Conservation (phyloP, 2,329 filamentous ascomycete genomes). For the Aspergillus pseudotamarii region DNA sequence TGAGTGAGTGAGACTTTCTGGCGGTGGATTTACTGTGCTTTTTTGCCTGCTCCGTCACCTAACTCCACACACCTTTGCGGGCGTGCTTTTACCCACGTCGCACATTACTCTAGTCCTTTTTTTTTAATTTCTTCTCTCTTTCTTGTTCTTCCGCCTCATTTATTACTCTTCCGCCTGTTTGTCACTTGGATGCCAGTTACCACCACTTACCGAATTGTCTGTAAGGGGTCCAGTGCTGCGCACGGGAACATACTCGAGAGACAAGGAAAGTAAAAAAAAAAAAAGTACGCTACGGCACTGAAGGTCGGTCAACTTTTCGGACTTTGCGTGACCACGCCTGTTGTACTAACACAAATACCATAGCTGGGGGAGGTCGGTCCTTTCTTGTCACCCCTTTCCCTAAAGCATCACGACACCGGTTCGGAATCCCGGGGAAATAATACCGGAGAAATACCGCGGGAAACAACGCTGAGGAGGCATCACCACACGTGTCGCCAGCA, state of each 20-base stretch:
- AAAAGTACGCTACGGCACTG: constrained; percentile 1
- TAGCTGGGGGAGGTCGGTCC: constrained; percentile 7
- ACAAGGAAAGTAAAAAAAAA: not conserved
- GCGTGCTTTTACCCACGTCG: constrained; percentile 11
- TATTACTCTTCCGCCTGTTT: constrained; percentile 8
- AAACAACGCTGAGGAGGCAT: constrained; percentile 16
- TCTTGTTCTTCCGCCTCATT: constrained; percentile 8
- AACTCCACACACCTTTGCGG: constrained; percentile 7
- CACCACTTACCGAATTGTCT: constrained; percentile 3
- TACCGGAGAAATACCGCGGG: constrained; percentile 26
- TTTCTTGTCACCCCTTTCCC: constrained; percentile 8
- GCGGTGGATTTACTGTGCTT: constrained; percentile 4
- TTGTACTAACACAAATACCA: constrained; percentile 6
- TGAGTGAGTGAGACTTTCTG: not conserved
- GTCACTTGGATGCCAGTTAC: constrained; percentile 3
- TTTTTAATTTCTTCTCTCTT: constrained; percentile 4
- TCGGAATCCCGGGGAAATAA: constrained; percentile 27
- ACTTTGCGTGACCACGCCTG: constrained; percentile 8
- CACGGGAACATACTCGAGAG: constrained; percentile 7
- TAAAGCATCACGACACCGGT: constrained; percentile 10
- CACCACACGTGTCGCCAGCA: constrained; percentile 18
- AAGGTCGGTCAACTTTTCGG: constrained; percentile 4
- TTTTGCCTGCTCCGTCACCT: not conserved
- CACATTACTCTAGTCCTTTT: constrained; percentile 7
- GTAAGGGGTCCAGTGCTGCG: constrained; percentile 6